phyloP scores from a whole-genome alignment of 2,329 filamentous ascomycete genomes.

The Trichoderma citrinoviride region DNA sequence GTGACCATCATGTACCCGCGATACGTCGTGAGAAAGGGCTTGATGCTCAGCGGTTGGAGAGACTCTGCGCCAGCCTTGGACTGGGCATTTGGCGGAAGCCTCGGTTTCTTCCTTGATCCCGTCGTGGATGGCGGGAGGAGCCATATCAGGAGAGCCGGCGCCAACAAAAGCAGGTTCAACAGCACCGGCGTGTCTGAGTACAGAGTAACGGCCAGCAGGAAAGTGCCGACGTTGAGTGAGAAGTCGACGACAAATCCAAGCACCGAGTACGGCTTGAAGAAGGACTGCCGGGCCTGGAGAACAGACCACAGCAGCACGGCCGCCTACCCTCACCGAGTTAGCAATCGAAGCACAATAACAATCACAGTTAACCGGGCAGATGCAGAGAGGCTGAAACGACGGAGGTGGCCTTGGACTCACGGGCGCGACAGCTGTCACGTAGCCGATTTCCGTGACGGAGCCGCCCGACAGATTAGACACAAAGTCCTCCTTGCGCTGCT shows the following conservation, averaged over 20 bases:
- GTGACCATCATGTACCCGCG: constrained; percentile 87
- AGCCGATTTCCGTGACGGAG: constrained; percentile 79
- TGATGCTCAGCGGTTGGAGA: constrained; percentile 62
- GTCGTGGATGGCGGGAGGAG: constrained; percentile 43
- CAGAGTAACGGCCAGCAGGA: constrained; percentile 81
- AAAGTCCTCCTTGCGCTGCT: constrained; percentile 89
- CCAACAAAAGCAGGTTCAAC: constrained; percentile 70
- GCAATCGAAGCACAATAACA: background rate
- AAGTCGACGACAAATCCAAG: constrained; percentile 76
- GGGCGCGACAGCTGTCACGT: constrained; percentile 78
- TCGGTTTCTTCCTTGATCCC: constrained; percentile 46
- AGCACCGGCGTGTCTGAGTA: constrained; percentile 75
- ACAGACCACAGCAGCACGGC: constrained; percentile 85
- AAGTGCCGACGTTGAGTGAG: constrained; percentile 76
- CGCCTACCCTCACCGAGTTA: constrained; percentile 51
- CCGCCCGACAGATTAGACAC: constrained; percentile 89
- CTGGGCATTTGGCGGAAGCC: constrained; percentile 43
- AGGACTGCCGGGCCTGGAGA: constrained; percentile 76
- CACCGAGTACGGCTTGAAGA: constrained; percentile 74
- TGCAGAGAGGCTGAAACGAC: too few relatives aligned
- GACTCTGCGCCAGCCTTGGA: constrained; percentile 32
- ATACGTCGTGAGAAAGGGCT: constrained; percentile 91
- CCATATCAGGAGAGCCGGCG: constrained; percentile 66
- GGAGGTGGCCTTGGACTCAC: constrained; percentile 47
- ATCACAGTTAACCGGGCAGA: background rate